phyloP scores from a whole-genome alignment of 495 filamentous ascomycete species.

The Aspergillus haitiensis region DNA sequence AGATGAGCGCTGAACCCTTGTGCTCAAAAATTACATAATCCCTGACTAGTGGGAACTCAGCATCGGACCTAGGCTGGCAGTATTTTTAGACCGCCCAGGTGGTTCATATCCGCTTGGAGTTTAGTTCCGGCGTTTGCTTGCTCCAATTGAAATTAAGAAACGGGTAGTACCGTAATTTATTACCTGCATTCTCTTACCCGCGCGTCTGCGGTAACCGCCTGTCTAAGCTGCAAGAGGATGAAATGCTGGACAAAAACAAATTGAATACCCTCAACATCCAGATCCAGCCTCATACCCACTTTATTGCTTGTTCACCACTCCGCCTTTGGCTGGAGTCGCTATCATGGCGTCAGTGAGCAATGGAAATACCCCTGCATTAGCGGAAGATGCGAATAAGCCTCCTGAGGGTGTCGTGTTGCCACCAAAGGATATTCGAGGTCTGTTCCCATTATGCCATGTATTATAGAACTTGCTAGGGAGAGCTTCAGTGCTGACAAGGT shows the following conservation, averaged over 20 bases:
- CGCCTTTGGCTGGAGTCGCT: constrained; percentile 16
- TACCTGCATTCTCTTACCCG: neutral
- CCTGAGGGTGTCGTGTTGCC: constrained; percentile 83
- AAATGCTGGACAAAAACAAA: neutral
- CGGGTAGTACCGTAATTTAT: no score
- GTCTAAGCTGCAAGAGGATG: neutral
- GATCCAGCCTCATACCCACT: neutral
- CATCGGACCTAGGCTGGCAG: no score
- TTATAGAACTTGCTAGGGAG: neutral
- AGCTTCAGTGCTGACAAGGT: constrained; percentile 11
- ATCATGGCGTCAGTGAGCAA: constrained; percentile 61
- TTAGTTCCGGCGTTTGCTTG: neutral
- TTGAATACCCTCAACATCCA: neutral
- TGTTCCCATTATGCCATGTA: constrained; percentile 22
- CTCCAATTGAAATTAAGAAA: neutral
- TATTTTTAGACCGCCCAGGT: no score
- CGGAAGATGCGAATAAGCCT: constrained; percentile 65
- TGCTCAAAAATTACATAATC: neutral
- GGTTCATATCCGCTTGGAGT: neutral
- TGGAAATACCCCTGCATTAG: constrained; percentile 49
- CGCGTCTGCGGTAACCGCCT: neutral
- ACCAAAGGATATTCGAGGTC: constrained; percentile 75
- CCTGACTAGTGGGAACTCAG: no score
- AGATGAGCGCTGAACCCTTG: no score
- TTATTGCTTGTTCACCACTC: neutral